Evolutionary conservation across 768 basidiomycete genomes (phyloP), one percentile per base, ranked within the genome.

Genomic region (Boletus vermiculosoides): DNA sequence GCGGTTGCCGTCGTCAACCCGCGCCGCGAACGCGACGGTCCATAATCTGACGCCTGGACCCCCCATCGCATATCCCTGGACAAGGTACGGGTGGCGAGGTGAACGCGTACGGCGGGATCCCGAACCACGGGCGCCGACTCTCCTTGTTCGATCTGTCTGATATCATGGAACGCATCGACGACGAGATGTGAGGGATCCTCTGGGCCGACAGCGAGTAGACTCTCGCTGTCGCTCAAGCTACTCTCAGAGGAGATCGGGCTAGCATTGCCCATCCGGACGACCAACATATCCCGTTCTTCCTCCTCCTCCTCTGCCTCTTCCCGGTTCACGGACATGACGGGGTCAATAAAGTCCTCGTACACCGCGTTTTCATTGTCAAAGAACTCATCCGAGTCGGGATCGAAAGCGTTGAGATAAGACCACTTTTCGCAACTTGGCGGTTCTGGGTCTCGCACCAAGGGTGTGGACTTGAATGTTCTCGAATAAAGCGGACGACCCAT

Each of bases 381-480:
- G 66, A 89, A 89, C 61, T 88, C 87, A 63, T 89, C 87, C n/a
- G 87, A 84, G 71, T 90, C 88, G 6, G 88, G 88, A 71, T 90
- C 87, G 69, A 90, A 90, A 11, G 81, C 76, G 66, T 88, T 87
- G 71, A 76, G 78, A 59, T 76, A 71, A 54, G 83, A 81, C 87
- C 87, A 90, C 68, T 74, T 83, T 68, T 83, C 77, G 77, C 75
- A 84, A 18, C 45, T 57, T 22, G 63, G 61, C 11, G 60, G 53
- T 59, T 82, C 79, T 52, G 77, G 77, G 55, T 83, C 79, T 50
- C 76, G 76, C 47, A 81, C 74, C 45, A 72, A 71, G 25, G 78
- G 79, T 0, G 68, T 56, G 8, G 73, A 42, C 39, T 41, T 57
- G 55, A 80, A 80, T 39, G 68, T 51, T 62, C 76, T 72, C 42